A percentile compares a stretch with the other conserved stretches of the same genome.
Evolutionary conservation across 164 flowering plant species (phyloP).

Genomic region (Vitis rotundifolia): DNA sequence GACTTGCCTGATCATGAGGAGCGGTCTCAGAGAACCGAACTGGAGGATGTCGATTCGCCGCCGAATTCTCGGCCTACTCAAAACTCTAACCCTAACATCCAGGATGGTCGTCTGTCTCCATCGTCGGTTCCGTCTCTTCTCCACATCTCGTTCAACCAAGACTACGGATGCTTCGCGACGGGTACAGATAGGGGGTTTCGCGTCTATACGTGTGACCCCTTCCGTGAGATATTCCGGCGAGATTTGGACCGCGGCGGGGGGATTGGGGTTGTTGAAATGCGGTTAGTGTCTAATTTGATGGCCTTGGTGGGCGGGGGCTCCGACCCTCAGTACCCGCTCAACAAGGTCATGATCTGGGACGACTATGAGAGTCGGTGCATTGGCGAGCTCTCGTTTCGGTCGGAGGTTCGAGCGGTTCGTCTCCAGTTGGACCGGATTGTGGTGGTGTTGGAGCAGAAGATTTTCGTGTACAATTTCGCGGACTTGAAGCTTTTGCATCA

Average conservation of each 20-base stretch:
- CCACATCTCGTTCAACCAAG: constrained; percentile 71
- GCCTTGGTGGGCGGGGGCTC: constrained; percentile 77
- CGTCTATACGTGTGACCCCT: constrained; percentile 77
- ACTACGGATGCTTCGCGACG: constrained; percentile 61
- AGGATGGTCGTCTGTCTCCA: neutral
- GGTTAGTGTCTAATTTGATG: constrained; percentile 65
- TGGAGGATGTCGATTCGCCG: neutral
- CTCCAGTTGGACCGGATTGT: constrained; percentile 57
- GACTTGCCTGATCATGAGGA: too few species aligned
- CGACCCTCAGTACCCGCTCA: constrained; percentile 68
- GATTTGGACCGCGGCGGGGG: constrained; percentile 65
- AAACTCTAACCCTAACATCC: neutral
- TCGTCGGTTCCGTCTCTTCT: constrained; percentile 32
- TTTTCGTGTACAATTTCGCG: constrained; percentile 58
- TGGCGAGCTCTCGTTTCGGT: constrained; percentile 63
- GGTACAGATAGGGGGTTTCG: constrained; percentile 70
- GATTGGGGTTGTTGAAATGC: constrained; percentile 74
- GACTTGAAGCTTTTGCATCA: constrained; percentile 66
- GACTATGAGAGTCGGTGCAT: constrained; percentile 76
- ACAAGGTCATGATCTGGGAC: constrained; percentile 91
- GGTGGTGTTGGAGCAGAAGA: constrained; percentile 65
- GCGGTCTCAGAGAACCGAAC: too few species aligned
- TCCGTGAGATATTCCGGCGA: constrained; percentile 66
- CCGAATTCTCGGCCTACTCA: neutral
- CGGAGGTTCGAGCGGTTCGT: constrained; percentile 56